Evolutionary conservation across 371 early-diverging fungal genomes (phyloP), one percentile per base, ranked within the genome.

Genomic region (Mortierella sp.): DNA sequence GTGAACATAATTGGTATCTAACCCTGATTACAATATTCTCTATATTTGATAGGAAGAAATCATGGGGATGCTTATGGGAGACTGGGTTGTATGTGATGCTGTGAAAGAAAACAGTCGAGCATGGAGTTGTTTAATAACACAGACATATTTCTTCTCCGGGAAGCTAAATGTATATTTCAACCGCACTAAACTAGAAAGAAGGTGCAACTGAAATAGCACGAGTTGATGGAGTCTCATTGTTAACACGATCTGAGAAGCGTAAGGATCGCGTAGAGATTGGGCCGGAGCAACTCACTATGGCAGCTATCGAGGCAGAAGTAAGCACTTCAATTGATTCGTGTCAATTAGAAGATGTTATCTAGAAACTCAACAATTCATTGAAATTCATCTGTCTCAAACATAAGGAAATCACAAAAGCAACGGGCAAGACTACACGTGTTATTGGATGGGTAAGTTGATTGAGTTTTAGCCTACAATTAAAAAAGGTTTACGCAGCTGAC

Each of bases 191-290:
- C 45, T 61, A 62, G 63, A 65, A 69, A 72, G 65, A 70, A 57
- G 71, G 74, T 45, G 13, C 79, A 63, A 52, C 69, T 70, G 53
- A 74, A 47, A 65, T 86, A 28, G 93, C 91, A 3, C 63, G 80
- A 6, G 88, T 94, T 1, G 85, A 87, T 13, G 84, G 85, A 7
- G 87, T 92, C 13, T 87, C 91, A 0, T 76, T 93, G 50, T 66
- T 91, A 45, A 87, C 90, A 32, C 84, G 94, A n/a, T 91, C 92
- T 41, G 93, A 94, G 70, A 94, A 93, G 77, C 87, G 92, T 28
- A 89, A 89, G 63, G 94, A 94, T 66, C 86, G 94, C 41, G 94
- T 94, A 7, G 94, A 91, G 68, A 89, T 91, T 59, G 85, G 87
- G 7, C 87, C 90, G 41, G 87, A 88, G 59, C 88, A 92, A 77